Base-by-base conservation (phyloP, 192 early-diverging fungal species). In the Podila epicladia region DNA sequence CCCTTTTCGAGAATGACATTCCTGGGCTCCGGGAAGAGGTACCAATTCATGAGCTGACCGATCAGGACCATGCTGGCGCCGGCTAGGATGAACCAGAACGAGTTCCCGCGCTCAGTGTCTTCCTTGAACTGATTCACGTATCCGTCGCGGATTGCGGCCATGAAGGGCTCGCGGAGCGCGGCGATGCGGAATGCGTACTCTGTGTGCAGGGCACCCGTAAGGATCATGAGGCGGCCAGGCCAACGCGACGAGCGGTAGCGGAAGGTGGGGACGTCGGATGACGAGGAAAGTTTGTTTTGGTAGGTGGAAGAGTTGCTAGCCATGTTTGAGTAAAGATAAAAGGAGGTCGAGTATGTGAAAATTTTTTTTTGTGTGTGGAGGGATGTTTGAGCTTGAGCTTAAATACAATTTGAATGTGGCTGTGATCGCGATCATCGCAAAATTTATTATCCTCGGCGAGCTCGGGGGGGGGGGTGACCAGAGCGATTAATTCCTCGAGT, bases 191-290 rank as follows among this genome's bases (percentile, higher is more conserved):
- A 55, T 1, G n/a, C 24, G 31, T 32, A 28, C 4, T 48, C 0
- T 15, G 13, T 69, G 55, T 75, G 74, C 6, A 22, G 51, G 17
- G 58, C 26, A 0, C 74, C 74, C 3, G 55, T 69, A 11, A 20
- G 28, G 62, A 69, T 26, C 12, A 69, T 41, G 41, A 65, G 37
- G 8, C 74, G 74, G n/a, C 61, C 74, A 9, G 74, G 74, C 74
- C 74, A 75, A 26, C 62, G 74, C 12, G 74, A 75, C 22, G 67
- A 64, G 20, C 74, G 67, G 32, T 69, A 75, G 11, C 62, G 74
- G 15, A 69, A 55, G 6, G 35, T 37, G 35, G 53, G 4, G n/a
- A 3, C 26, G 17, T 26, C 17, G 50, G 50, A 51, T 51, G 5
- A 5, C 2, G 35, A 37, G 9, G 35, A 37, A 17, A 2, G 11